Conservation (phyloP, 495 filamentous ascomycete species). For the Podospora pseudocomata region DNA sequence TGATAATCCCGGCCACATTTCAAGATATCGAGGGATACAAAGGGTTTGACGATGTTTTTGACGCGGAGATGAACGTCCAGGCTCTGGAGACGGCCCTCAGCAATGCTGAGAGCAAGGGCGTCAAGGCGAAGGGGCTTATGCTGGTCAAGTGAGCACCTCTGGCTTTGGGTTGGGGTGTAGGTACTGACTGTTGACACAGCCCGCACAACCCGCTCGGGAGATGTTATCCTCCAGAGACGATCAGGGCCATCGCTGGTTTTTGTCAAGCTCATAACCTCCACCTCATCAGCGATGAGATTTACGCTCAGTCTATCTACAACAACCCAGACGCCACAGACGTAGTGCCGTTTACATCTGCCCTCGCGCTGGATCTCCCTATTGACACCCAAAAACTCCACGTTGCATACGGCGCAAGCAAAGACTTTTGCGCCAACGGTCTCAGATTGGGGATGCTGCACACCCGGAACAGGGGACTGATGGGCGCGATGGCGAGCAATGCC, state of each 20-base stretch:
- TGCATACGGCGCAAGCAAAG: conserved; percentile 43
- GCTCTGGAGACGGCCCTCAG: conserved; percentile 36
- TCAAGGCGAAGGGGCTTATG: conserved; percentile 33
- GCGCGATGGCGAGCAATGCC: conserved; percentile 6
- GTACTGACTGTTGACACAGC: conserved; percentile 21
- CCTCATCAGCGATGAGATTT: conserved; percentile 36
- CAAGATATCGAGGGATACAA: conserved; percentile 39
- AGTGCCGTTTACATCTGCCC: conserved; percentile 34
- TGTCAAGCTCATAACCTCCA: conserved; percentile 29
- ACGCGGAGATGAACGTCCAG: conserved; percentile 25
- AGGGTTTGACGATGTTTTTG: conserved; percentile 35
- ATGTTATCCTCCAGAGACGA: conserved; percentile 27
- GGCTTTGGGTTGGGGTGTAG: conserved; percentile 30
- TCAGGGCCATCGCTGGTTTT: conserved; percentile 21
- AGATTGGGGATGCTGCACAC: conserved; percentile 37
- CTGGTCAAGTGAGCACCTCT: conserved; percentile 26
- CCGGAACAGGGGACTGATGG: conserved; percentile 18
- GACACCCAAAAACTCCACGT: conserved; percentile 39
- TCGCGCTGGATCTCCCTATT: conserved; percentile 37
- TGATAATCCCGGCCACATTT: conserved; percentile 41
- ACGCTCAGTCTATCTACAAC: conserved; percentile 30
- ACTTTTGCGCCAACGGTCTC: conserved; percentile 43
- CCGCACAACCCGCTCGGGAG: conserved; percentile 28
- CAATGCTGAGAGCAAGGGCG: conserved; percentile 21
- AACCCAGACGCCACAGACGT: conserved; percentile 14